These are phyloP conservation scores for Leishmania aethiopica DNA, from an alignment of 208 protist species.

Conservation along the genomic window DNA sequence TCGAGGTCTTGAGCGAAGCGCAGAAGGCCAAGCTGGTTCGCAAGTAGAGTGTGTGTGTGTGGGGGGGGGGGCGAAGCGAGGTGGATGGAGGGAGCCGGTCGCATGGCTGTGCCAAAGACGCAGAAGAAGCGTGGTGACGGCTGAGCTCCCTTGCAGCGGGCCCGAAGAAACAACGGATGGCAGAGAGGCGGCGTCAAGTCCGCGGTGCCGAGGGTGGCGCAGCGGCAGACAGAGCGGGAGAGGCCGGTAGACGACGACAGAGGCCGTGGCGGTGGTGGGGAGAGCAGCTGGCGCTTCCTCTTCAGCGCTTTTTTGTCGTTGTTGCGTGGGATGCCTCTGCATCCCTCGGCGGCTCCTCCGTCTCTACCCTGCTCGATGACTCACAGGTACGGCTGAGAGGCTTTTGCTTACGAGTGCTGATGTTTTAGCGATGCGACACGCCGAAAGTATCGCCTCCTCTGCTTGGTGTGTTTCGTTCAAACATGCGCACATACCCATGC, in stretches of 20 bases:
- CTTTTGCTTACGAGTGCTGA: not conserved
- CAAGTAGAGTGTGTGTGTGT: conserved; percentile 25
- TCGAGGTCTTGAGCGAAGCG: conserved; percentile 61
- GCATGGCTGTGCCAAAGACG: not conserved
- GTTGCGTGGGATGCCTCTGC: not conserved
- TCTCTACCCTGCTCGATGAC: not conserved
- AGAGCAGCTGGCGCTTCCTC: not conserved
- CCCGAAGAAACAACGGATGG: not conserved
- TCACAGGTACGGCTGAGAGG: not conserved
- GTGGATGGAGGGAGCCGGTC: no score
- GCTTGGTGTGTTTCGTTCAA: no score
- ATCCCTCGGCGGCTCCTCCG: not conserved
- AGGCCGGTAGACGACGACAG: not conserved
- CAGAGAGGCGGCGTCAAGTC: not conserved
- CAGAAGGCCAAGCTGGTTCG: conserved; percentile 61
- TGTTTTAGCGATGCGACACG: not conserved
- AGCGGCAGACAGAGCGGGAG: not conserved
- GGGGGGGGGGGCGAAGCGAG: not conserved
- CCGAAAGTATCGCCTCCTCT: not conserved
- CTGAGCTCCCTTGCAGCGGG: not conserved
- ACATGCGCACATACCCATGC: not conserved
- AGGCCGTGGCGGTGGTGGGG: not conserved
- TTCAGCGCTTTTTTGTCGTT: not conserved
- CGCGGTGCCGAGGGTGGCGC: not conserved
- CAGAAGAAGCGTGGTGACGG: not conserved